Base-by-base conservation (phyloP, 495 filamentous ascomycete species). In the Neohortaea acidophila region DNA sequence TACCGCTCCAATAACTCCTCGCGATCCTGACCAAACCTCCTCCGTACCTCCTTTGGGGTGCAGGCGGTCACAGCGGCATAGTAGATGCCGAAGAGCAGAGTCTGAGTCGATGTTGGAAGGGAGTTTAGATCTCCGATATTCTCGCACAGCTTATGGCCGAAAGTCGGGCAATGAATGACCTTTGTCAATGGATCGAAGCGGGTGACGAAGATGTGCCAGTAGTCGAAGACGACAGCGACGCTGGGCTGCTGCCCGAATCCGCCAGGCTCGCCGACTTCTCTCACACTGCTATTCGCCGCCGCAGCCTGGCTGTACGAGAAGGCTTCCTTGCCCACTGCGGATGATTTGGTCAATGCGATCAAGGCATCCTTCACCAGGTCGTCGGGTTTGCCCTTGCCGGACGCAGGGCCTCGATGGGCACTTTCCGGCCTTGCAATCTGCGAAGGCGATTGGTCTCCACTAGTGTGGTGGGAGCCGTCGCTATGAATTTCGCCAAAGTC, bases 351-450 rank as follows among this genome's bases (percentile, higher is more conserved):
- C 23, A 45, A 22, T 6, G 36, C 36, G 13, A 39, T 33, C 2
- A 45, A 28, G 5, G 42, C 42, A 29, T 45, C 42, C 17, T 45
- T 39, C 2, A 45, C 42, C 9, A 45, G 30, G 12, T 34, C 34
- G 17, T 44, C 41, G 4, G 25, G 33, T 3, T 44, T 37, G 20
- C 25, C 31, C n/a, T n/a, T n/a, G n/a, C n/a, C n/a, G n/a, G n/a
- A n/a, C n/a, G n/a, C n/a, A n/a, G n/a, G n/a, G n/a, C n/a, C n/a
- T n/a, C n/a, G n/a, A n/a, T n/a, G n/a, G n/a, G n/a, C n/a, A n/a
- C n/a, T n/a, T n/a, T n/a, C n/a, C n/a, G n/a, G n/a, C n/a, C n/a
- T n/a, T n/a, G n/a, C n/a, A n/a, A n/a, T n/a, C n/a, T n/a, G n/a
- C n/a, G n/a, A n/a, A n/a, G n/a, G n/a, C n/a, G n/a, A n/a, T n/a